Evolutionary conservation across 139 green algal species (phyloP).

Genomic region (Limnomonas spitsbergensis): DNA sequence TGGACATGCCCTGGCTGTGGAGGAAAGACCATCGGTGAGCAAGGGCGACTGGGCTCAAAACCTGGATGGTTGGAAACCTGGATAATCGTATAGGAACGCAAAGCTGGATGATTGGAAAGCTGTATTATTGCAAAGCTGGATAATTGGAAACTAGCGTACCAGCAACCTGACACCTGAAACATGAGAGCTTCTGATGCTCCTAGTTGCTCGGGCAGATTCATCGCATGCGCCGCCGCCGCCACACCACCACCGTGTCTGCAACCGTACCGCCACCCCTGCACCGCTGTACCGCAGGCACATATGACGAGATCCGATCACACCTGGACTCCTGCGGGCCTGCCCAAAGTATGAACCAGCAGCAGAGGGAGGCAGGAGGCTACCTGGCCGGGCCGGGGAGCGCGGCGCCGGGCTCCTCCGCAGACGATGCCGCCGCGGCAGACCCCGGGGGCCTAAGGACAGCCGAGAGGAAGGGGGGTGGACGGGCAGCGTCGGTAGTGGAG

Average conservation of each 20-base stretch:
- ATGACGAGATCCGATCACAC: conserved; percentile 17
- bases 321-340: not conserved
- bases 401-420: too few relatives aligned
- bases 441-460: too few relatives aligned
- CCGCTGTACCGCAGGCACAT: conserved; percentile 8
- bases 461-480: not conserved
- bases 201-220: not conserved
- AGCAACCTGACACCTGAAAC: not conserved
- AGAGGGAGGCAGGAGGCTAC: not conserved
- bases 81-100: not conserved
- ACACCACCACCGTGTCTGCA: too few relatives aligned
- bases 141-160: not conserved
- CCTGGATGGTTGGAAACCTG: too few relatives aligned
- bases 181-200: not conserved
- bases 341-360: not conserved
- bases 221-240: too few relatives aligned
- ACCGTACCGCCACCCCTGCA: not conserved
- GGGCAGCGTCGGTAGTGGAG: not conserved
- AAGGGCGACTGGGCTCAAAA: not conserved
- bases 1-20: conserved; percentile 38
- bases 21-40: conserved; percentile 7
- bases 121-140: not conserved
- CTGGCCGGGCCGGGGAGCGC: not conserved
- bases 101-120: not conserved
- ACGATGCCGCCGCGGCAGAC: too few relatives aligned